Evolutionary conservation across 768 basidiomycete genomes (phyloP), one percentile per base, ranked within the genome.

Genomic region (Austroboletus eburneus): DNA sequence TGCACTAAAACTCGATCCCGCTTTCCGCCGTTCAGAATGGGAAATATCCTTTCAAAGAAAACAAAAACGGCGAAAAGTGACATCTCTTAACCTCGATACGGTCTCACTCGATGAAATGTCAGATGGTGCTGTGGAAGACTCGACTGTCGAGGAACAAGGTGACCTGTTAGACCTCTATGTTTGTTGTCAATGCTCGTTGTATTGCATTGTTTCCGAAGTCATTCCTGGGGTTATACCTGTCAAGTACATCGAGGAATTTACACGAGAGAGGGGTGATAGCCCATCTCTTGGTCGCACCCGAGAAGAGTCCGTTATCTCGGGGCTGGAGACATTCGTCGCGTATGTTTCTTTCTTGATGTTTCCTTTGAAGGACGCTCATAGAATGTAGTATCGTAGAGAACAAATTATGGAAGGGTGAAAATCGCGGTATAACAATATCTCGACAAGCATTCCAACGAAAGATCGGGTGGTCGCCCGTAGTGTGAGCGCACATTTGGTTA

Each of bases 171-270:
- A 91, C 63, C 72, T 91, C 23, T 91, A 86, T 58, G 70, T 90
- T 37, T 92, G 90, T 62, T 91, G 90, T 58, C 89, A 90, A 58
- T 92, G 90, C 63, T 82, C 81, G 20, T 66, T 85, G 52, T 87
- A 84, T 58, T 80, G 83, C 54, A 72, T 88, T 32, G 82, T 78
- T 1, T 87, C 85, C 20, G 73, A 76, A 14, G 69, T 83, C 42
- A 81, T 91, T 39, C 79, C 87, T 30, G 89, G 86, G 5, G 81
- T 91, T 35, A 72, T 92, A 48, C 79, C 84, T 8, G 65, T 71
- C 39, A 77, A 77, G 52, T 68, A 75, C 46, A 66, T 87, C 54
- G 80, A 87, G 25, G 81, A 81, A 48, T 78, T 87, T 43, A 64
- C 73, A 8, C 72, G 73, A 33, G 85, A 88, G 42, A 89, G 80